Conservation (phyloP, 2,329 filamentous ascomycete genomes). For the Beauveria medogensis region DNA sequence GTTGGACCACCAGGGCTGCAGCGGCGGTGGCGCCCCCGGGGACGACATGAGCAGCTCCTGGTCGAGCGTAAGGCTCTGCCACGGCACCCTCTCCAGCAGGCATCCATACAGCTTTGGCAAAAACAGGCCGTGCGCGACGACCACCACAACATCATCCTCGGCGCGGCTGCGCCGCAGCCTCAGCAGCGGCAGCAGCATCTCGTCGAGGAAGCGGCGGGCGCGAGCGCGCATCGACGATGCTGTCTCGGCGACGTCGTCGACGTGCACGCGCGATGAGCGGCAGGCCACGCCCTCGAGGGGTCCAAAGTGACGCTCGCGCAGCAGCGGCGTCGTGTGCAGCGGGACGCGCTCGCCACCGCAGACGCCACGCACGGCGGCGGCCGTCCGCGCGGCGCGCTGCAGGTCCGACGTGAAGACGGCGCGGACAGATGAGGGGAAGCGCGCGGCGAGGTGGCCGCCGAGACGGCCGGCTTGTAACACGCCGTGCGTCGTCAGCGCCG, state of each 20-base stretch:
- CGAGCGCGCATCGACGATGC: conserved; percentile 57
- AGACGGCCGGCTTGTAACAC: conserved; percentile 69
- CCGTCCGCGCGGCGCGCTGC: conserved; percentile 64
- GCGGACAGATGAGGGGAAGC: conserved; percentile 17
- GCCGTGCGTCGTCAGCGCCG: conserved; percentile 72
- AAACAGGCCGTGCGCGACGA: conserved; percentile 81
- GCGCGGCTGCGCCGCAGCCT: conserved; percentile 20
- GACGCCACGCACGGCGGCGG: conserved; percentile 57
- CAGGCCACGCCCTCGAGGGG: conserved; percentile 59
- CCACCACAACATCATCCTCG: conserved; percentile 36
- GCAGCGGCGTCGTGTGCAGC: conserved; percentile 24
- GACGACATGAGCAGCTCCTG: background rate
- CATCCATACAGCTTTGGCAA: conserved; percentile 56
- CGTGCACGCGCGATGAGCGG: conserved; percentile 21
- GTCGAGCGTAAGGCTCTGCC: conserved; percentile 26
- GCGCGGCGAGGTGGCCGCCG: conserved; percentile 49
- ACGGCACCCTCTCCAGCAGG: conserved; percentile 39
- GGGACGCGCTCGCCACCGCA: conserved; percentile 14
- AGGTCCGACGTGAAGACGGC: conserved; percentile 68
- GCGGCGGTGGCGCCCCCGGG: conserved; percentile 10
- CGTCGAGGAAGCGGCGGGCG: conserved; percentile 57
- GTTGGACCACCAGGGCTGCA: conserved; percentile 41
- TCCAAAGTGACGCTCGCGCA: conserved; percentile 71
- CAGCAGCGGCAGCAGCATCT: conserved; percentile 43
- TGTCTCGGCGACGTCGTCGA: conserved; percentile 54